Base-by-base conservation (phyloP, 352 stramenopile species). In the Phytopythium ostracodes region DNA sequence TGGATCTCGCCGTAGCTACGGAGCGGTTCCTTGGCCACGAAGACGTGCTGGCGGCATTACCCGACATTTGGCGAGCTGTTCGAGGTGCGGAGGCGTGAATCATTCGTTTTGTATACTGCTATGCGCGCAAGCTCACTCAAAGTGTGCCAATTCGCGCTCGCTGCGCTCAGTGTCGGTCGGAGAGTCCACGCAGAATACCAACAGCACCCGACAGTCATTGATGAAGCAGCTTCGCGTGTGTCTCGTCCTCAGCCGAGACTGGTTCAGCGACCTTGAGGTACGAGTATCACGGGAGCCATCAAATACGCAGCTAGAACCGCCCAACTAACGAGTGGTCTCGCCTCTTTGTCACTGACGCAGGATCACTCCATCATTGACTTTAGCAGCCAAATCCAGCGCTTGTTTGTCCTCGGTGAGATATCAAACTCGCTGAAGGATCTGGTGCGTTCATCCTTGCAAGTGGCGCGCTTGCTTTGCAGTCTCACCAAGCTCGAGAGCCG, bases 401-500 rank as follows among this genome's bases (percentile, higher is more conserved):
- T 80, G 10, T 72, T 73, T 10, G 31, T 79, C 18, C 54, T 78
- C 9, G 66, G 71, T 0, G 75, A 87, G 40, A 60, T 84, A 18
- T 66, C 79, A 33, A 72, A 63, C 27, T 79, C 77, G 4, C 43
- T 84, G 15, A 44, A 64, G 17, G 69, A 77, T 24, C 65, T 87
- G 9, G 62, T 81, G 31, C 35, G 64, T 25, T 29, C 50, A 25
- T 76, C 73, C 47, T 42, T 64, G 31, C 35, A 66, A 18, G 59
- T 66, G 12, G 70, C 60, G 6, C 25, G 24, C 10, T 49, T 60
- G 20, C 50, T 83, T 15, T 50, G 29, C 49, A 65, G 53, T n/a
- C 66, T 89, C 18, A 60, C 68, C 10, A 82, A 82, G 64, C 63
- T 51, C n/a, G 67, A 72, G 38, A 78, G 76, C 46, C 77, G 79